Evolutionary conservation across 2,329 filamentous ascomycete genomes (phyloP).

Genomic region (Eutypella sp.): DNA sequence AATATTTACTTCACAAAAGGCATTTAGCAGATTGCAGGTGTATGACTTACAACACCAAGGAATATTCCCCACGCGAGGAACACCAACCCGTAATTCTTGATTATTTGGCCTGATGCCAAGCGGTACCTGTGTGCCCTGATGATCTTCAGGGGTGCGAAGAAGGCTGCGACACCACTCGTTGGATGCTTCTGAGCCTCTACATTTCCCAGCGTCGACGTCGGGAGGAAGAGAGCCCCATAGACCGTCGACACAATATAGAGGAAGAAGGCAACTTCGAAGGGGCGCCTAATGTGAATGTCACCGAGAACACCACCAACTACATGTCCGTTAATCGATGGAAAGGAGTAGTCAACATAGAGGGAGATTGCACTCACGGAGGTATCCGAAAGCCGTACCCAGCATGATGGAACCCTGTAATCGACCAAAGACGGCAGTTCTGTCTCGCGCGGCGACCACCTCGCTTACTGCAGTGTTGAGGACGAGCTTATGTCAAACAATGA

Average conservation of each 20-base stretch:
- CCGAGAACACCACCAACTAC: slow-evolving; percentile 59
- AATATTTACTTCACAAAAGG: background rate
- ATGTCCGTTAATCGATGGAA: background rate
- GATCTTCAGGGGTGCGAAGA: slow-evolving; percentile 60
- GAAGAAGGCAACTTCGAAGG: slow-evolving; percentile 59
- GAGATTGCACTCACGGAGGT: slow-evolving; percentile 41
- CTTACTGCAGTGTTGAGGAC: slow-evolving; percentile 65
- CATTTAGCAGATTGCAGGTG: background rate
- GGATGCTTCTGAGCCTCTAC: slow-evolving; percentile 12
- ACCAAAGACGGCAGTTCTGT: slow-evolving; percentile 61
- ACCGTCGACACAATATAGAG: slow-evolving; percentile 45
- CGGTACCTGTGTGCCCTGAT: slow-evolving; percentile 54
- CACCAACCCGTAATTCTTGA: slow-evolving; percentile 56
- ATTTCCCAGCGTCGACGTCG: slow-evolving; percentile 24
- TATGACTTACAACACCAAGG: slow-evolving; percentile 50
- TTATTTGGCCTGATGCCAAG: slow-evolving; percentile 43
- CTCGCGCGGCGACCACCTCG: slow-evolving; percentile 55
- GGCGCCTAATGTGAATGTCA: slow-evolving; percentile 56
- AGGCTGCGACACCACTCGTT: slow-evolving; percentile 40
- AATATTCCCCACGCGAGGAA: slow-evolving; percentile 64
- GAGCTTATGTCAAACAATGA: slow-evolving; percentile 29
- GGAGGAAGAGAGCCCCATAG: slow-evolving; percentile 38
- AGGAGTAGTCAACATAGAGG: background rate
- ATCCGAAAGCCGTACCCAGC: slow-evolving; percentile 61
- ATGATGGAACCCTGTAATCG: slow-evolving; percentile 60